phyloP scores from a whole-genome alignment of 164 flowering plant species.

The Macadamia tetraphylla region DNA sequence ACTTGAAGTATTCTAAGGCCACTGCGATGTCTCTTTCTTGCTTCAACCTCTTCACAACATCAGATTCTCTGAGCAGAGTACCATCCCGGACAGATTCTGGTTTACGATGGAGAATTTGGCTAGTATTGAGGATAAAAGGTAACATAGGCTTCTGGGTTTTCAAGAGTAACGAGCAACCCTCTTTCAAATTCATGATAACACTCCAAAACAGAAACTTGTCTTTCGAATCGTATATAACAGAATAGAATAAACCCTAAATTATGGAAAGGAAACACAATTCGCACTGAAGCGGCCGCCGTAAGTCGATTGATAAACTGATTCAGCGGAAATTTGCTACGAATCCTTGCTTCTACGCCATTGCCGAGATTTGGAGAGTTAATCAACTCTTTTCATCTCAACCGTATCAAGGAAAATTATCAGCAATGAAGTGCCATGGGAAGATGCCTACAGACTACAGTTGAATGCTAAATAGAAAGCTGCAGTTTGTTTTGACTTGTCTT shows the following conservation, averaged over 20 bases:
- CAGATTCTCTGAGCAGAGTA: constrained; percentile 31
- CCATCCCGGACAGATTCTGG: not conserved
- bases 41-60: constrained; percentile 42
- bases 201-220: not conserved
- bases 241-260: not conserved
- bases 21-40: constrained; percentile 34
- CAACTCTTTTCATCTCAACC: no score
- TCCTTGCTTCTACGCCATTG: no score
- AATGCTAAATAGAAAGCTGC: no score
- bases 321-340: no score
- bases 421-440: no score
- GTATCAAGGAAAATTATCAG: no score
- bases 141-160: constrained; percentile 44
- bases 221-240: not conserved
- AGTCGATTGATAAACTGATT: no score
- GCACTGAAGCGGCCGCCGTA: no score
- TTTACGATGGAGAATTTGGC: constrained; percentile 18
- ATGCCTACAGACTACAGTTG: no score
- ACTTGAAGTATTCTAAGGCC: constrained; percentile 63
- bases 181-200: constrained; percentile 53
- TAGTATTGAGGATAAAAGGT: constrained; percentile 51
- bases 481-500: no score
- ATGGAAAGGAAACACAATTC: no score
- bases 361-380: no score
- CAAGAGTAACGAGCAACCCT: constrained; percentile 51